A percentile compares a stretch with the other conserved stretches of the same genome.
Conservation (phyloP, 768 basidiomycete genomes). For the Kwoniella dendrophila region DNA sequence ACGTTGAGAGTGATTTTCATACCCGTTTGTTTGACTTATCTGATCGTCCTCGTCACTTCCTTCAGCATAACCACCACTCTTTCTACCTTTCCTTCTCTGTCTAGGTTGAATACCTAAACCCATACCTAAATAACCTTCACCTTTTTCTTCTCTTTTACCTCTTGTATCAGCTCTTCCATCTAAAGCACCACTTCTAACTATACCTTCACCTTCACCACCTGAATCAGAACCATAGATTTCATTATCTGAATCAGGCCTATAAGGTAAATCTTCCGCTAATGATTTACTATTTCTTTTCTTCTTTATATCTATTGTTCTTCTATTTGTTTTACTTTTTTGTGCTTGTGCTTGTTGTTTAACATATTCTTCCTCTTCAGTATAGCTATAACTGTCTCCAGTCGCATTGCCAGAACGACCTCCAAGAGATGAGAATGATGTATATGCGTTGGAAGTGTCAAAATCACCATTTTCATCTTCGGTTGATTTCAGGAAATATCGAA, state of each 20-base stretch:
- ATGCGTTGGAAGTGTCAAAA: conserved; percentile 26
- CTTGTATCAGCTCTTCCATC: conserved; percentile 41
- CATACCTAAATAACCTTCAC: conserved; percentile 50
- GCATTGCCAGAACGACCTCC: conserved; percentile 14
- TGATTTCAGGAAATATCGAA: conserved; percentile 43
- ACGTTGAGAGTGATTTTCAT: conserved; percentile 18
- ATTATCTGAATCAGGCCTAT: conserved; percentile 47
- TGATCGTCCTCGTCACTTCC: conserved; percentile 21
- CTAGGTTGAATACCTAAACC: conserved; percentile 44
- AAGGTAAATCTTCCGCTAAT: conserved; percentile 43
- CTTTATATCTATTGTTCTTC: conserved; percentile 25
- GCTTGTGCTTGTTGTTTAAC: conserved; percentile 33
- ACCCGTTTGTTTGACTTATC: conserved; percentile 12
- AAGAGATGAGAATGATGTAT: conserved; percentile 38
- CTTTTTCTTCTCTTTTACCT: conserved; percentile 42
- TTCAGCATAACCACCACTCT: conserved; percentile 17
- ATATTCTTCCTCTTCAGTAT: conserved; percentile 41
- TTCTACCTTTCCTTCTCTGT: conserved; percentile 30
- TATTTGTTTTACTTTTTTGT: conserved; percentile 6
- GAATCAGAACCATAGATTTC: conserved; percentile 35
- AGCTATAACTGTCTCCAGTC: conserved; percentile 39
- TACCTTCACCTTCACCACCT: conserved; percentile 44
- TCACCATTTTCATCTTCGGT: conserved; percentile 29
- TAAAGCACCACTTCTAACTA: conserved; percentile 42
- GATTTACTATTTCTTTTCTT: conserved; percentile 30